These are phyloP conservation scores for Mycosarcoma maydis DNA, from an alignment of 1,284 basidiomycete species.

Conservation along the genomic window DNA sequence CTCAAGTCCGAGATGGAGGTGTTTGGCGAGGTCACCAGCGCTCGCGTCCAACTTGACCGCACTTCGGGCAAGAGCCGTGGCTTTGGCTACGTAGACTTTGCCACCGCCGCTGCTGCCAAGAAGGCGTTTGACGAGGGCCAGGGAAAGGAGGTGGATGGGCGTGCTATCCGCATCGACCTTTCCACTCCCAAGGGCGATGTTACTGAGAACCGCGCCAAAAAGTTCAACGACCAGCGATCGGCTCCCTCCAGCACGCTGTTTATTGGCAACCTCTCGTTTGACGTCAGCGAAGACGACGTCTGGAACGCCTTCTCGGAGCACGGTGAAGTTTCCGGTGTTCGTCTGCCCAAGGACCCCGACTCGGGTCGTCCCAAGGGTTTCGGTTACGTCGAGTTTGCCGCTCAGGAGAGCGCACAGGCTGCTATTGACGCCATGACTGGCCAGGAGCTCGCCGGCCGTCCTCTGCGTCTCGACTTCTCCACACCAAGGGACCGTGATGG, in stretches of 20 bases:
- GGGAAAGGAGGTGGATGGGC: conserved; percentile 86
- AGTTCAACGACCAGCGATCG: conserved; percentile 73
- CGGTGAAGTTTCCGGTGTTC: conserved; percentile 86
- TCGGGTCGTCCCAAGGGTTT: conserved; percentile 92
- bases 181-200: conserved; percentile 73
- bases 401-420: conserved; percentile 81
- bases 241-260: conserved; percentile 89
- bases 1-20: conserved; percentile 87
- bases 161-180: conserved; percentile 85
- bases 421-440: conserved; percentile 79
- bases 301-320: conserved; percentile 93
- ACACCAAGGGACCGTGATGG: conserved; percentile 77
- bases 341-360: conserved; percentile 92
- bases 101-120: conserved; percentile 69
- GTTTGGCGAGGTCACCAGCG: conserved; percentile 86
- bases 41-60: conserved; percentile 90
- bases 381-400: conserved; percentile 93
- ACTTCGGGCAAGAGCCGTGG: conserved; percentile 71
- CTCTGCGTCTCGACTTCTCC: conserved; percentile 86
- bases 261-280: conserved; percentile 88
- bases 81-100: conserved; percentile 96
- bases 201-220: conserved; percentile 78
- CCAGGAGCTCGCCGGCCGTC: conserved; percentile 82
- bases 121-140: conserved; percentile 78
- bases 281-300: conserved; percentile 77